A percentile compares a stretch with the other conserved stretches of the same genome.
Evolutionary conservation across 2,329 filamentous ascomycete species (phyloP).

Genomic region (Pezicula radicicola): DNA sequence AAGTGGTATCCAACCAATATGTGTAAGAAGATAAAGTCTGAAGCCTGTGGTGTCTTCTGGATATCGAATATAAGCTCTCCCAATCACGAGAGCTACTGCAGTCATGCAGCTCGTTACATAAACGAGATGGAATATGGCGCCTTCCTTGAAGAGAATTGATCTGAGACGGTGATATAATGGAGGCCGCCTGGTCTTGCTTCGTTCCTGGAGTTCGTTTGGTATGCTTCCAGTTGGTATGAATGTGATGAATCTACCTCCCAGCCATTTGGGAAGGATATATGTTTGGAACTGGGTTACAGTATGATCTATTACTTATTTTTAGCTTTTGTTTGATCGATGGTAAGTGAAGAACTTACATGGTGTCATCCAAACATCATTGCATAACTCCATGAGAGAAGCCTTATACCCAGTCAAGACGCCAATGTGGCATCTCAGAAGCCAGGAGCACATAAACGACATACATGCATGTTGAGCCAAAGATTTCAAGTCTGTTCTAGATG

Average conservation of each 20-base stretch:
- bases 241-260: not conserved
- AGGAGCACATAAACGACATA: no score
- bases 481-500: not conserved
- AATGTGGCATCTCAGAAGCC: no score
- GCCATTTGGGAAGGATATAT: not conserved
- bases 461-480: no score
- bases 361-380: no score
- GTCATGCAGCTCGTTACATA: slow-evolving; percentile 54
- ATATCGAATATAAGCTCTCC: slow-evolving; percentile 43
- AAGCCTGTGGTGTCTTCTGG: slow-evolving; percentile 36
- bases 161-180: slow-evolving; percentile 46
- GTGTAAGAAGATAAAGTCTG: slow-evolving; percentile 46
- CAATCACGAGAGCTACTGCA: slow-evolving; percentile 46
- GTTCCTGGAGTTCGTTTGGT: not conserved
- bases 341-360: no score
- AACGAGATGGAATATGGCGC: slow-evolving; percentile 49
- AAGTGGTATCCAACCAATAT: slow-evolving; percentile 58
- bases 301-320: no score
- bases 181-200: not conserved
- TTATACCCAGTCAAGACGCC: no score
- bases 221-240: not conserved
- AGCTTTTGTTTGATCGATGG: no score
- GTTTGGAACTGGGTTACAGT: not conserved
- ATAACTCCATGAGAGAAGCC: no score
- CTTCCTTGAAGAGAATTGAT: slow-evolving; percentile 51